Evolutionary conservation across 2,329 filamentous ascomycete genomes (phyloP), one percentile per base, ranked within the genome.

Genomic region (Juglanconis oblonga): DNA sequence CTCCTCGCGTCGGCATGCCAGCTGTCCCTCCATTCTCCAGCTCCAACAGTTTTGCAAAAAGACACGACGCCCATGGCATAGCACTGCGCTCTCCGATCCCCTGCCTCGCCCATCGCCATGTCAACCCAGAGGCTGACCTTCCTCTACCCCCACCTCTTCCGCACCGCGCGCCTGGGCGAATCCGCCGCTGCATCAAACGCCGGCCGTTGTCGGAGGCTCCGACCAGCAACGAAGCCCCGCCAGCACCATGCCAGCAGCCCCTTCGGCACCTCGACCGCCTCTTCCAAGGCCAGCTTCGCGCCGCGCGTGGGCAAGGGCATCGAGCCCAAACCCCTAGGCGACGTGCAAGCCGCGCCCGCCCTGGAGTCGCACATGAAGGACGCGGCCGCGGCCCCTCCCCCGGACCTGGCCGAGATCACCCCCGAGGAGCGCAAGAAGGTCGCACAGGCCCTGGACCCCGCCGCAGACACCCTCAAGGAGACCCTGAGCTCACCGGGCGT

Each of bases 121-220:
- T 80, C 87, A 64, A 79, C 82, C 31, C 76, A 79, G 62, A 81
- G 87, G 68, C 77, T 91, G 62, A 83, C 84, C 14, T 90, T 90
- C 68, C 77, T 91, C 17, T 90, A 89, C 66, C 87, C 88, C 50
- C 85, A 86, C 66, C 73, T 90, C 57, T 83, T 88, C 72, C 84
- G 86, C 57, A 77, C 80, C 14, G 71, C 80, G 64, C 78, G 80
- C 64, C 66, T 71, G 64, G 69, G 73, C 73, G 70, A 84, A 73
- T 70, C 77, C 74, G 70, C 76, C 66, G 72, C 77, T 59, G 50
- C 68, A 64, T 13, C 73, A 69, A 75, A 66, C 64, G 67, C 52
- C 70, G 64, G 65, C 64, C 59, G 61, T 65, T 57, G 64, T 65
- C 62, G 63, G 65, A 70, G 56, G 29, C 17, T 14, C 14, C 55